Base-by-base conservation (phyloP, 345 rosid genomes). In the Murraya paniculata region DNA sequence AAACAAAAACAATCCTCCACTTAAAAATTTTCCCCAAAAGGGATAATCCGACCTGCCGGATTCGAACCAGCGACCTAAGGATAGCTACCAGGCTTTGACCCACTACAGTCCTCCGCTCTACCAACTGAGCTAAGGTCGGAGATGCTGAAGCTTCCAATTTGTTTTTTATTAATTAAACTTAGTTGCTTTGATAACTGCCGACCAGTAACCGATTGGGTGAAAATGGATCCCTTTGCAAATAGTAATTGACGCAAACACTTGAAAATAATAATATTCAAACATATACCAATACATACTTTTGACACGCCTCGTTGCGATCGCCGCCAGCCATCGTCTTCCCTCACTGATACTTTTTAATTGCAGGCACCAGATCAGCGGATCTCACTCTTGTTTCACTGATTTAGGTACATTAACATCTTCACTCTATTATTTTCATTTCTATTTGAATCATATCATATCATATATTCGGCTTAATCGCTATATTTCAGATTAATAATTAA, bases 71-170 rank as follows among this genome's bases (percentile, higher is more conserved):
- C 89, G 91, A 90, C 91, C 91, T 89, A 89, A 88, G 91, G 90
- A 86, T 86, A 48, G 68, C 68, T 18, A 14, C 2, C 2, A 64
- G 68, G 39, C 25, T 7, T 18, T 31, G 13, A 64, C 68, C 70
- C 86, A 89, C 99, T 92, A 95, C 98, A 93, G 97, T 93, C 95
- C 97, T 92, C 99, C 97, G 97, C 97, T 87, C 99, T 93, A 57
- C 96, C 99, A 95, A 89, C 97, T 92, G 93, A 95, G 99, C 97
- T 90, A 95, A 95, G 93, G 95, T 91, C 94, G 94, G 50, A n/a
- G n/a, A n/a, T n/a, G n/a, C n/a, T n/a, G 4, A 16, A 25, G 19
- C 0, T 0, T 13, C 2, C 1, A 3, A 13, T 16, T 18, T 53
- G 1, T 9, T 0, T 50, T 14, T 1, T 4, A 4, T 0, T 50